Evolutionary conservation across 805 yeast genomes (phyloP).

Genomic region (Hanseniaspora lachancei): DNA sequence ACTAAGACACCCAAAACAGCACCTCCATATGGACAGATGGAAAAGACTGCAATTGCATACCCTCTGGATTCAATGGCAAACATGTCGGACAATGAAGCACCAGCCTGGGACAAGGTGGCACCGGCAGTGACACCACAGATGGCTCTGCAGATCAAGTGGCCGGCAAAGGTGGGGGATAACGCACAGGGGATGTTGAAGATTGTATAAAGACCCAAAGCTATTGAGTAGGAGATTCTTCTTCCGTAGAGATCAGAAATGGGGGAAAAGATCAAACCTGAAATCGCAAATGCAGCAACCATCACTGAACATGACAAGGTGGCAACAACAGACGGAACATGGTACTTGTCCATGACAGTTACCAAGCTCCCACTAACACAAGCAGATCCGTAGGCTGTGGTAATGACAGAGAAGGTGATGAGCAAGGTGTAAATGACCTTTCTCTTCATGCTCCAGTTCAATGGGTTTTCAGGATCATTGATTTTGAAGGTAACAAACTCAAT

Average conservation of each 20-base stretch:
- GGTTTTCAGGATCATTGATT: conserved; percentile 74
- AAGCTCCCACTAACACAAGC: conserved; percentile 83
- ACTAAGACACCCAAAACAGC: conserved; percentile 84
- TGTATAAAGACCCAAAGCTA: conserved; percentile 60
- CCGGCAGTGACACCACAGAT: conserved; percentile 77
- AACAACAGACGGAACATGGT: conserved; percentile 62
- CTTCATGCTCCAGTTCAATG: conserved; percentile 62
- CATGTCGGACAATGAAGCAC: conserved; percentile 84
- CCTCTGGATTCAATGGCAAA: conserved; percentile 75
- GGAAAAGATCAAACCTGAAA: conserved; percentile 84
- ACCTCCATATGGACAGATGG: conserved; percentile 86
- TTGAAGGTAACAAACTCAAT: conserved; percentile 75
- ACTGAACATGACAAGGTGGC: conserved; percentile 67
- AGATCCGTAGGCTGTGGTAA: conserved; percentile 87
- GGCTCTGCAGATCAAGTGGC: conserved; percentile 69
- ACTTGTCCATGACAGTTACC: conserved; percentile 50
- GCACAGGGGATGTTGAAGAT: conserved; percentile 84
- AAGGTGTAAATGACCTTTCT: conserved; percentile 56
- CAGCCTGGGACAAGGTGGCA: conserved; percentile 73
- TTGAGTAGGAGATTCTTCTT: conserved; percentile 67
- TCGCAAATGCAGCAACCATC: conserved; percentile 78
- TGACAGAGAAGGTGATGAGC: conserved; percentile 55
- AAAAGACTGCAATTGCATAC: conserved; percentile 78
- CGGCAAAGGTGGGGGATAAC: conserved; percentile 66
- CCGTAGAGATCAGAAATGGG: conserved; percentile 80